Evolutionary conservation across 208 protist species (phyloP).

Genomic region (Giardia duodenalis): DNA sequence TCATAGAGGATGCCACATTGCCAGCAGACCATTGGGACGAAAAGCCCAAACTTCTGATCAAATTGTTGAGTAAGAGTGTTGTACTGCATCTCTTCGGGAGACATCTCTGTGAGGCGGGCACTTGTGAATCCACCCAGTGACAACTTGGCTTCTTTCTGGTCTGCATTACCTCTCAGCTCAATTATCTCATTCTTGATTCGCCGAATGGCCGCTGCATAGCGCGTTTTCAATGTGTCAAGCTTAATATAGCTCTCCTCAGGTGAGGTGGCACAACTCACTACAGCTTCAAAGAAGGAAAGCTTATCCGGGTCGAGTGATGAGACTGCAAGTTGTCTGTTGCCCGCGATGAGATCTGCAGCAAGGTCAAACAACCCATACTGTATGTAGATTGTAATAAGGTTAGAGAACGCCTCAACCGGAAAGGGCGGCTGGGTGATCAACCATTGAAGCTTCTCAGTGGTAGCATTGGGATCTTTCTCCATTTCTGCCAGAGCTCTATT

Average conservation of each 20-base stretch:
- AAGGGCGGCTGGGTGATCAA: conserved; percentile 2
- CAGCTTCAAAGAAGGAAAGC: neutral
- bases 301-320: conserved; percentile 3
- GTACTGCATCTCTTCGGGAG: neutral
- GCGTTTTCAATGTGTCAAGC: neutral
- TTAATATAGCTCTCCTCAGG: neutral
- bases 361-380: conserved; percentile 27
- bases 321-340: neutral
- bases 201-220: neutral
- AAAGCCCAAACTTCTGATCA: conserved; percentile 10
- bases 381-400: conserved; percentile 27
- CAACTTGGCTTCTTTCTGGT: neutral
- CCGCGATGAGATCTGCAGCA: conserved; percentile 17
- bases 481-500: neutral
- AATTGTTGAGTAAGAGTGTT: conserved; percentile 23
- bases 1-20: conserved; percentile 12
- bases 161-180: neutral
- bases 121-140: neutral
- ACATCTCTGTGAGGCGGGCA: neutral
- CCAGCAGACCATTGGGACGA: conserved; percentile 8
- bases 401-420: conserved; percentile 21
- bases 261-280: neutral
- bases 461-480: neutral
- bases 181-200: conserved; percentile 9
- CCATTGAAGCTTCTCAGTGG: neutral